Percentiles rank a stretch among this genome's conserved stretches.
phyloP scores from a whole-genome alignment of 2,329 filamentous ascomycete species.

The Diaporthe citri region DNA sequence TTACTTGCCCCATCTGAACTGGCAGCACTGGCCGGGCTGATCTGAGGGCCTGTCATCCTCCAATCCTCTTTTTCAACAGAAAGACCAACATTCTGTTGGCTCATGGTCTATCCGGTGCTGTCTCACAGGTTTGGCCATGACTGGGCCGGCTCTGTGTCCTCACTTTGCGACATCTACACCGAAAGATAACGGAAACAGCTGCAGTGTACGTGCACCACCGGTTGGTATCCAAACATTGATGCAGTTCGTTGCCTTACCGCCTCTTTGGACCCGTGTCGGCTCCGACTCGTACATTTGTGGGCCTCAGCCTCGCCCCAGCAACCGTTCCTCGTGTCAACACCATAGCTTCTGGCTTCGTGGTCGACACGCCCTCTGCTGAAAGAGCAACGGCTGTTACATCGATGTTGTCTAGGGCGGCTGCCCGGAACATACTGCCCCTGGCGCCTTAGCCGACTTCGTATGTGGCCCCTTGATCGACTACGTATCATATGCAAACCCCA shows the following conservation, averaged over 20 bases:
- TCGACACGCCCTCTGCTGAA: not conserved
- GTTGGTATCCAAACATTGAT: not conserved
- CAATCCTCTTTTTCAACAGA: not conserved
- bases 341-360: not conserved
- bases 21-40: not conserved
- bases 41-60: slow-evolving; percentile 5
- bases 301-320: slow-evolving; percentile 29
- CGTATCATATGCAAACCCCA: slow-evolving; percentile 1
- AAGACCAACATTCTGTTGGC: not conserved
- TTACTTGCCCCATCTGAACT: not conserved
- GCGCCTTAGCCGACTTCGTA: not conserved
- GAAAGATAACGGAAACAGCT: slow-evolving; percentile 31
- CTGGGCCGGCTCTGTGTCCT: not conserved
- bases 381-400: not conserved
- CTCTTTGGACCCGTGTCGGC: slow-evolving; percentile 33
- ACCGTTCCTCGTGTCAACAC: slow-evolving; percentile 16
- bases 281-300: slow-evolving; percentile 32
- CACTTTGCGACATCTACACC: not conserved
- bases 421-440: not conserved
- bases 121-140: not conserved
- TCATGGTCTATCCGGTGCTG: not conserved
- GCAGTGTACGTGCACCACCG: not conserved
- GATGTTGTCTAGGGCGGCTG: not conserved
- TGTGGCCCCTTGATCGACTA: not conserved
- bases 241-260: slow-evolving; percentile 22